Evolutionary conservation across 2,329 filamentous ascomycete species (phyloP).

Genomic region (Colletotrichum sp.): DNA sequence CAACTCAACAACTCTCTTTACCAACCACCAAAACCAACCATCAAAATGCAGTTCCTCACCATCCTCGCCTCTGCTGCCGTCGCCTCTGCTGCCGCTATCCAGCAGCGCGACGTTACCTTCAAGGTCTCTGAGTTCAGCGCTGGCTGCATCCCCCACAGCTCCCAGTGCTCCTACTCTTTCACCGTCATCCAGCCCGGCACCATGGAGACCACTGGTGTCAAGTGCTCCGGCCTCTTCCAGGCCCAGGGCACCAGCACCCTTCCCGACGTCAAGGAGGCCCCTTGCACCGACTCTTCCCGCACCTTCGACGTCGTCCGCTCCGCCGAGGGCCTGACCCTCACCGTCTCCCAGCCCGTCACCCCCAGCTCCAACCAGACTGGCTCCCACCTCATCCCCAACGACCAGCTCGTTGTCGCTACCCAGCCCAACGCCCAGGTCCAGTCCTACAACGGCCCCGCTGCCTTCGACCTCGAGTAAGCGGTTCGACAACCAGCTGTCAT

Average conservation of each 20-base stretch:
- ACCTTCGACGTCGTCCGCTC: constrained; percentile 29
- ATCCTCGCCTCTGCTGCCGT: constrained; percentile 25
- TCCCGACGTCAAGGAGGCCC: constrained; percentile 31
- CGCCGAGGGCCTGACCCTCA: constrained; percentile 28
- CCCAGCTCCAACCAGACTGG: constrained; percentile 28
- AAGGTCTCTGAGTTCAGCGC: constrained; percentile 30
- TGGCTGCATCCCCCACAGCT: constrained; percentile 31
- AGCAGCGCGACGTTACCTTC: constrained; percentile 26
- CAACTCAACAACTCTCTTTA: background rate
- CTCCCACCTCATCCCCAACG: constrained; percentile 29
- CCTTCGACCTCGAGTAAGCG: constrained; percentile 14
- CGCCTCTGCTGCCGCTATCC: constrained; percentile 25
- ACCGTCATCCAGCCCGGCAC: constrained; percentile 22
- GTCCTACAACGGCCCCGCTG: constrained; percentile 30
- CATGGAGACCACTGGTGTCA: constrained; percentile 28
- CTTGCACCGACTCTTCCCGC: constrained; percentile 32
- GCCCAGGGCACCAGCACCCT: constrained; percentile 27
- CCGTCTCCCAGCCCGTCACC: constrained; percentile 30
- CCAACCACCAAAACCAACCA: background rate
- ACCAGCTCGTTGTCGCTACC: constrained; percentile 24
- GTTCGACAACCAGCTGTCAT: background rate
- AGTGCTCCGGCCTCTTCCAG: constrained; percentile 25
- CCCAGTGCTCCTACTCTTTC: constrained; percentile 25
- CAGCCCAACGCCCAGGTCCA: constrained; percentile 31
- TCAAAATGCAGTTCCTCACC: constrained; percentile 31